Evolutionary conservation across 768 basidiomycete genomes (phyloP).

Genomic region (Tricholoma furcatifolium): DNA sequence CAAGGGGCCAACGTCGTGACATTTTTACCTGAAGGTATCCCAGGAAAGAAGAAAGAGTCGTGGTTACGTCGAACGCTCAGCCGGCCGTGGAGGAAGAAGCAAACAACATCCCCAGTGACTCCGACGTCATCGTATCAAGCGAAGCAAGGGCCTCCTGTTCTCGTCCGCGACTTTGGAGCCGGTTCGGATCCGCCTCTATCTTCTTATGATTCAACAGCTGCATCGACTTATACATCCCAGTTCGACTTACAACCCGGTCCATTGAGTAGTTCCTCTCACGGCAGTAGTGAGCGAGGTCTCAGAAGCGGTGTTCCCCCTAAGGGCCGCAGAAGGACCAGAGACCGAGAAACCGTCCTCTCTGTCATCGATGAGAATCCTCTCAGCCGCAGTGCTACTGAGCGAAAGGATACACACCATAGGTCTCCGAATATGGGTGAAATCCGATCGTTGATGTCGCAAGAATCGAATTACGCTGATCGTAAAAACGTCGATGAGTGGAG

Average conservation of each 20-base stretch:
- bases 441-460: slow-evolving; percentile 3
- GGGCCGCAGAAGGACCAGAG: slow-evolving; percentile 19
- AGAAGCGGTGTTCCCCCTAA: slow-evolving; percentile 7
- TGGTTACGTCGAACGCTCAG: slow-evolving; percentile 41
- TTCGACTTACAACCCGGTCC: slow-evolving; percentile 17
- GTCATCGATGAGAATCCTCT: slow-evolving; percentile 40
- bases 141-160: slow-evolving; percentile 7
- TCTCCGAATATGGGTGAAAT: slow-evolving; percentile 7
- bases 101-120: slow-evolving; percentile 8
- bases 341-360: slow-evolving; percentile 29
- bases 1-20: not conserved
- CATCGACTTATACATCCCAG: slow-evolving; percentile 34
- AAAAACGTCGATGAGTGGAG: slow-evolving; percentile 19
- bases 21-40: slow-evolving; percentile 16
- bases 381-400: slow-evolving; percentile 26
- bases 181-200: slow-evolving; percentile 17
- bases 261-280: not conserved
- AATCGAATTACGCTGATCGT: slow-evolving; percentile 15
- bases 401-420: not conserved
- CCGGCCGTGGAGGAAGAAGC: slow-evolving; percentile 21
- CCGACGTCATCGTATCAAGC: slow-evolving; percentile 30
- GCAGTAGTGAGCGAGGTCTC: slow-evolving; percentile 21
- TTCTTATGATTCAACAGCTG: slow-evolving; percentile 22
- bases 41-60: slow-evolving; percentile 34
- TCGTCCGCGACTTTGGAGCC: slow-evolving; percentile 19